Conservation (phyloP, 148 eudicot species). For the Rhododendron ferrugineum region DNA sequence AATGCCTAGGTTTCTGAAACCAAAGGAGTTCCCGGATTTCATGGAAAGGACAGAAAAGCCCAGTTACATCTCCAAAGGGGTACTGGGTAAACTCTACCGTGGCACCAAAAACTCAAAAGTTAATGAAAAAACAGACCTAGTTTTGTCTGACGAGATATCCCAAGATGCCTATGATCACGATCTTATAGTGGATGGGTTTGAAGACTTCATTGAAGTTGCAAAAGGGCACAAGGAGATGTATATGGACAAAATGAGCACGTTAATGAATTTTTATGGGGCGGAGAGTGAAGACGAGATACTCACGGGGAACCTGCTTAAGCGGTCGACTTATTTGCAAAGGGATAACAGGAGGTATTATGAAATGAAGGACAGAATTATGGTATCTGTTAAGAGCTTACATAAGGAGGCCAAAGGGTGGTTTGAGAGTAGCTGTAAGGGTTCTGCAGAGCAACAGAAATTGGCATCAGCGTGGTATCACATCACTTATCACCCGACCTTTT, state of each 20-base stretch:
- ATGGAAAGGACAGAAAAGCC: constrained; percentile 83
- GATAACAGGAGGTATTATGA: constrained; percentile 79
- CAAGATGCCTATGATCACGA: constrained; percentile 59
- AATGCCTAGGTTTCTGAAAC: constrained; percentile 73
- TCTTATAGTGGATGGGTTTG: constrained; percentile 57
- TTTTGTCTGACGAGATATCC: constrained; percentile 35
- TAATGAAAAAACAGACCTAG: constrained; percentile 19
- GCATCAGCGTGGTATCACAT: constrained; percentile 97
- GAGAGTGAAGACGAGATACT: constrained; percentile 68
- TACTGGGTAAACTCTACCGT: constrained; percentile 78
- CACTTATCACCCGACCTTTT: constrained; percentile 62
- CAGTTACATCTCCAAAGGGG: constrained; percentile 60
- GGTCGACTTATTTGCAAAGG: constrained; percentile 48
- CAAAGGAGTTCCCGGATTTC: constrained; percentile 85
- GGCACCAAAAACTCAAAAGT: constrained; percentile 35
- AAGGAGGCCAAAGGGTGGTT: constrained; percentile 86
- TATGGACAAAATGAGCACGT: constrained; percentile 47
- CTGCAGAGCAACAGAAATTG: constrained; percentile 43
- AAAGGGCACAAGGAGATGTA: constrained; percentile 65
- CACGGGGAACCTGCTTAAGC: constrained; percentile 60
- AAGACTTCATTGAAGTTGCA: constrained; percentile 49
- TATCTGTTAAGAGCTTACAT: constrained; percentile 55
- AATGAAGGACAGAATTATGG: constrained; percentile 68
- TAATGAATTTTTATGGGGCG: constrained; percentile 70
- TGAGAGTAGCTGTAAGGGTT: constrained; percentile 36